Conservation (phyloP, 345 rosid genomes). For the Odontarrhena argentea region DNA sequence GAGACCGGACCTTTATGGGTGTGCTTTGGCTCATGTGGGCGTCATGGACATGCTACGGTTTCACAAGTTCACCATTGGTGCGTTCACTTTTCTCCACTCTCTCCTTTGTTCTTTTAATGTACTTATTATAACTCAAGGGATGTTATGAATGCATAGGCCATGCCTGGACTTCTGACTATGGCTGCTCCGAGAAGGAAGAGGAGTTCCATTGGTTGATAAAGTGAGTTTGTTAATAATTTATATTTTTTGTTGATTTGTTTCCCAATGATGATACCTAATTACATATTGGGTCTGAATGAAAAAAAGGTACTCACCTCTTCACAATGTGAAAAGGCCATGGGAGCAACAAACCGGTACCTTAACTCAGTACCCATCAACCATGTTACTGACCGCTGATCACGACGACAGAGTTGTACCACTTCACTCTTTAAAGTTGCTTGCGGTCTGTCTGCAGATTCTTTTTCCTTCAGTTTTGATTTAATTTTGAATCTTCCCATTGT, state of each 20-base stretch:
- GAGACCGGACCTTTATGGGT: constrained; percentile 97
- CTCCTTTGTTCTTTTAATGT: not conserved
- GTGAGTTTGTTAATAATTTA: constrained; percentile 46
- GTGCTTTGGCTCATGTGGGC: constrained; percentile 98
- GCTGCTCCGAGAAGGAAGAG: constrained; percentile 83
- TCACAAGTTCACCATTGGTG: constrained; percentile 96
- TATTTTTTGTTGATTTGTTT: constrained; percentile 18
- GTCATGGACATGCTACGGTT: constrained; percentile 99
- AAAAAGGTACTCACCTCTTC: constrained; percentile 87
- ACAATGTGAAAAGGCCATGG: constrained; percentile 95
- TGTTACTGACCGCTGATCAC: constrained; percentile 94
- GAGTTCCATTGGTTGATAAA: constrained; percentile 87
- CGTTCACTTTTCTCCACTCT: constrained; percentile 15
- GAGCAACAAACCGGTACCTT: constrained; percentile 46
- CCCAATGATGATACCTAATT: constrained; percentile 2
- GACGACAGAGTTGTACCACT: constrained; percentile 92
- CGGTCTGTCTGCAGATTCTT: constrained; percentile 50
- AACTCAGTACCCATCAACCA: constrained; percentile 81
- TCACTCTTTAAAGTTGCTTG: constrained; percentile 83
- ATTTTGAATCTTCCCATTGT: not conserved
- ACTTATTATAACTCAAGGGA: not conserved
- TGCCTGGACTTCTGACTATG: constrained; percentile 93
- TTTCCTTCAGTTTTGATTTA: not conserved
- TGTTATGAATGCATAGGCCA: constrained; percentile 56
- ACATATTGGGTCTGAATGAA: constrained; percentile 16